These are phyloP conservation scores for Chondrostereum purpureum DNA, from an alignment of 1,284 basidiomycete species.

Conservation along the genomic window DNA sequence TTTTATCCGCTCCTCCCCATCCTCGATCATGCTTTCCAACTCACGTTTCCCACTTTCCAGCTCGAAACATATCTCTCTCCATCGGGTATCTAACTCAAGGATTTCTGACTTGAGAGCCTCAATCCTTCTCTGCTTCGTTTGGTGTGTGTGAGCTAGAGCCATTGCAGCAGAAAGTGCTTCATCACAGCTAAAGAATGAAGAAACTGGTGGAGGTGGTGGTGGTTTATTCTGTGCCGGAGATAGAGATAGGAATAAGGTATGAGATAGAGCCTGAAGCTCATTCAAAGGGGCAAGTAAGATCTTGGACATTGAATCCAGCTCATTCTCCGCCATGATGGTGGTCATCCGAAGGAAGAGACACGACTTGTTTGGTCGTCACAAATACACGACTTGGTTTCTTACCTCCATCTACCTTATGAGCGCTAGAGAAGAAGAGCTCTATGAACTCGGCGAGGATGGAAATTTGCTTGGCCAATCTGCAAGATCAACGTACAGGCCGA, in stretches of 20 bases:
- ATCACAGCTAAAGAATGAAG: constrained; percentile 57
- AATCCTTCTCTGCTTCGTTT: constrained; percentile 66
- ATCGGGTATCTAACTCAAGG: constrained; percentile 53
- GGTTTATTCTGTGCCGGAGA: constrained; percentile 58
- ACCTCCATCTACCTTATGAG: background rate
- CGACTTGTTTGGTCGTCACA: no score
- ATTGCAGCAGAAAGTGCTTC: constrained; percentile 55
- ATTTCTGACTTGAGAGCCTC: constrained; percentile 65
- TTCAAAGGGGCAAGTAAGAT: constrained; percentile 59
- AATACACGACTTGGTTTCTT: no score
- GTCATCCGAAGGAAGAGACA: no score
- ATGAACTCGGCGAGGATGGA: constrained; percentile 8
- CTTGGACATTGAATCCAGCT: constrained; percentile 41
- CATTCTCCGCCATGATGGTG: constrained; percentile 13
- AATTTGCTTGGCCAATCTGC: background rate
- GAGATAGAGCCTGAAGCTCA: constrained; percentile 57
- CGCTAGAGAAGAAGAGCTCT: constrained; percentile 6
- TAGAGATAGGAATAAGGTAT: constrained; percentile 64
- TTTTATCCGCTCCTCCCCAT: constrained; percentile 63
- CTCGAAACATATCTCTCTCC: constrained; percentile 58
- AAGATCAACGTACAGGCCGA: constrained; percentile 15
- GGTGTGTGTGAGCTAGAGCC: constrained; percentile 61
- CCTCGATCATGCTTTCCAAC: constrained; percentile 59
- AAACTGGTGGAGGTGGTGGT: constrained; percentile 53
- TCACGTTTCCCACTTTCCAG: constrained; percentile 61